phyloP scores from a whole-genome alignment of 208 protist genomes.

The Trichomonas tenax region DNA sequence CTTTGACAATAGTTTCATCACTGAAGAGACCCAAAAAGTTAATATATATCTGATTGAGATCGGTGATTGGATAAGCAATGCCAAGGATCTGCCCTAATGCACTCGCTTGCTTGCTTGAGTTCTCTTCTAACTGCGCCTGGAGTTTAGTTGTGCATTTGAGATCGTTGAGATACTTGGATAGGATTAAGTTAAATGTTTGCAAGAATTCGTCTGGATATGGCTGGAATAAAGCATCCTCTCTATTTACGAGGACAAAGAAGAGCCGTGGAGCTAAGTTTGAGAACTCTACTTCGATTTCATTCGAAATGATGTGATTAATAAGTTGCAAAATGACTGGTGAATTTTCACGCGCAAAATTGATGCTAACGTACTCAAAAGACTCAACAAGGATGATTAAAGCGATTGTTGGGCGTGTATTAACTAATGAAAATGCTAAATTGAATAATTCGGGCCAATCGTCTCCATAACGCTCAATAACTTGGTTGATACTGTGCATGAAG shows the following conservation, averaged over 20 bases:
- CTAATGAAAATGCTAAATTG: neutral
- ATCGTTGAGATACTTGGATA: neutral
- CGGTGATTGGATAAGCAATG: neutral
- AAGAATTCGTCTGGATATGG: neutral
- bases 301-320: neutral
- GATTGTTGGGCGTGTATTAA: neutral
- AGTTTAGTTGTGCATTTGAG: neutral
- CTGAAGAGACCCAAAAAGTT: neutral
- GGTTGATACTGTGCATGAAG: neutral
- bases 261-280: neutral
- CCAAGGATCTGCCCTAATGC: neutral
- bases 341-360: neutral
- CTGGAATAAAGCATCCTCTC: neutral
- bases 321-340: neutral
- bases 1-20: neutral
- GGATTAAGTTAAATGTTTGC: neutral
- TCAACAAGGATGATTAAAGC: neutral
- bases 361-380: neutral
- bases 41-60: neutral
- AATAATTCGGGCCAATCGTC: neutral
- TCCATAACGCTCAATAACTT: neutral
- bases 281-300: neutral
- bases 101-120: neutral
- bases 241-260: neutral
- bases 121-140: neutral